A percentile compares a stretch with the other conserved stretches of the same genome.
Conservation (phyloP, 169 alveolate genomes). For the Neospora caninum region DNA sequence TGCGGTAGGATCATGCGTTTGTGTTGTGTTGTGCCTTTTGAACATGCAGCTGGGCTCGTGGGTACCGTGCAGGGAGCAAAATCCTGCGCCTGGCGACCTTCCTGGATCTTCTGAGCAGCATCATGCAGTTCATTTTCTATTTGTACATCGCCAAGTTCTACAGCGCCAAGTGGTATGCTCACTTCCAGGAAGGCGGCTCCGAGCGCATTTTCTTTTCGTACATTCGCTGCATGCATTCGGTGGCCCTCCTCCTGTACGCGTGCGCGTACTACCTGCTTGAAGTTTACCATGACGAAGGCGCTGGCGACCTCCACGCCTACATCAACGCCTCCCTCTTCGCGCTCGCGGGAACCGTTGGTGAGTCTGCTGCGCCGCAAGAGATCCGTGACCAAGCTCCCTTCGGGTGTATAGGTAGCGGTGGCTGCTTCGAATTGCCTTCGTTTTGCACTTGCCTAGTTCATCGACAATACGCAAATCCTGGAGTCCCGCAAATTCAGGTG, state of each 20-base stretch:
- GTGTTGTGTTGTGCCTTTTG: too few species aligned
- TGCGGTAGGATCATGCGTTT: neutral
- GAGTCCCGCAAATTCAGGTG: too few species aligned
- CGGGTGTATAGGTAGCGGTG: neutral
- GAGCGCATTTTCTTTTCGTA: constrained; percentile 90
- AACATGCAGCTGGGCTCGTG: constrained; percentile 90
- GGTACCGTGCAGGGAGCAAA: constrained; percentile 93
- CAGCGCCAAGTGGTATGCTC: constrained; percentile 88
- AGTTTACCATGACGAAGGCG: constrained; percentile 93
- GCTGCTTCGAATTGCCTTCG: neutral
- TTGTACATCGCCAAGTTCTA: constrained; percentile 88
- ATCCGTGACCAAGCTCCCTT: neutral
- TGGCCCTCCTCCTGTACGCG: constrained; percentile 87
- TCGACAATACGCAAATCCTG: too few species aligned
- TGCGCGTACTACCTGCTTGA: constrained; percentile 89
- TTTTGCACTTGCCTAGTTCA: neutral
- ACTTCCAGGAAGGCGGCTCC: constrained; percentile 90
- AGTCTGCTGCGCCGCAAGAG: neutral
- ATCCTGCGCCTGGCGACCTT: constrained; percentile 90
- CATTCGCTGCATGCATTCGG: constrained; percentile 88
- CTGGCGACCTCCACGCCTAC: constrained; percentile 92
- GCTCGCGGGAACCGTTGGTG: constrained; percentile 85
- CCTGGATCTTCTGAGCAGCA: constrained; percentile 88
- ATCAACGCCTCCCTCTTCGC: constrained; percentile 87
- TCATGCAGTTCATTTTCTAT: constrained; percentile 89